phyloP scores from a whole-genome alignment of 495 filamentous ascomycete species.

The Podospora conica region DNA sequence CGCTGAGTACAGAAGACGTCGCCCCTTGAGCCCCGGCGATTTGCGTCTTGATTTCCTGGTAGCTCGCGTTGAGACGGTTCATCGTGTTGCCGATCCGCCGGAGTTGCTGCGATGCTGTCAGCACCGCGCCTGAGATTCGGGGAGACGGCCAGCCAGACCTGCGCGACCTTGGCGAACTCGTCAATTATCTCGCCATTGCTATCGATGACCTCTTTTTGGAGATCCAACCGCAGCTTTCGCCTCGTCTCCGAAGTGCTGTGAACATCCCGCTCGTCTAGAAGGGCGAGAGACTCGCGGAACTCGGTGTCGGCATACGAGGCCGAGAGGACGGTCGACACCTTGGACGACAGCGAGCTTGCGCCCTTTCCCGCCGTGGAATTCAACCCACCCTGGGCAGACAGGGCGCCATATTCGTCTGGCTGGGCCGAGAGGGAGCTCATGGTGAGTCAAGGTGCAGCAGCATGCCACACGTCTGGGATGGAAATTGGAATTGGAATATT shows the following conservation, averaged over 20 bases:
- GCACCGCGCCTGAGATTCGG: not conserved
- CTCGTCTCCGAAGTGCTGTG: constrained; percentile 75
- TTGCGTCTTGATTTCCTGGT: constrained; percentile 72
- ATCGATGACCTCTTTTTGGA: constrained; percentile 88
- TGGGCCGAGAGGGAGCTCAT: constrained; percentile 3
- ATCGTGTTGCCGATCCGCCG: constrained; percentile 77
- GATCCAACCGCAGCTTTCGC: constrained; percentile 71
- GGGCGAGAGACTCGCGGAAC: constrained; percentile 75
- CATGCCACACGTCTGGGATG: too few species aligned
- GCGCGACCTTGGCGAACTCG: constrained; percentile 86
- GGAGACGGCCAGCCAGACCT: constrained; percentile 48
- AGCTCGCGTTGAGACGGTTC: constrained; percentile 68
- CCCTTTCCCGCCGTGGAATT: constrained; percentile 13
- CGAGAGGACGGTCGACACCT: constrained; percentile 79
- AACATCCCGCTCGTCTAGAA: constrained; percentile 64
- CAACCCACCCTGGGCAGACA: constrained; percentile 13
- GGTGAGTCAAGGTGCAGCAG: not conserved
- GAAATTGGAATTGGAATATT: not conserved
- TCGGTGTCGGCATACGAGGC: constrained; percentile 89
- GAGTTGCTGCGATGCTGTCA: constrained; percentile 56
- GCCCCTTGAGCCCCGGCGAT: constrained; percentile 68
- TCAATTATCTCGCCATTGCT: constrained; percentile 87
- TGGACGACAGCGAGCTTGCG: constrained; percentile 35
- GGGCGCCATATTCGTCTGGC: constrained; percentile 9
- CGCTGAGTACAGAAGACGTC: constrained; percentile 69